These are phyloP conservation scores for Xerocomellus intermedius DNA, from an alignment of 768 basidiomycete species.

Conservation along the genomic window DNA sequence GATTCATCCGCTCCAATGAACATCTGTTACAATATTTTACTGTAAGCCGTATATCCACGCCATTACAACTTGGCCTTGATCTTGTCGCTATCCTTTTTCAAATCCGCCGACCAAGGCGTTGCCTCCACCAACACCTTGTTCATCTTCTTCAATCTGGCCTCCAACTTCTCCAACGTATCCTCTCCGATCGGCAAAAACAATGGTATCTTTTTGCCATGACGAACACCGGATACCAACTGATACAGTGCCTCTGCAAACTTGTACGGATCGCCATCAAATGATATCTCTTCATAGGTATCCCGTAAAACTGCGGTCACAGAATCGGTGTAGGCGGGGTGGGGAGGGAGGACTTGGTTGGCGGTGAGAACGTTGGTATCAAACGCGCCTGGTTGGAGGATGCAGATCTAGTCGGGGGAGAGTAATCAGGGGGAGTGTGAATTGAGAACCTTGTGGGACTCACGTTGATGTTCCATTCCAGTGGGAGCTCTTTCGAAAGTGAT, in stretches of 20 bases:
- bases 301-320: neutral
- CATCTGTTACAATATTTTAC: too few species aligned
- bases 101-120: conserved; percentile 6
- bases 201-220: neutral
- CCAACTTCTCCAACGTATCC: conserved; percentile 6
- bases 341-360: neutral
- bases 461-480: conserved; percentile 19
- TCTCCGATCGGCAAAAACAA: conserved; percentile 9
- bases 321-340: conserved; percentile 10
- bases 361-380: conserved; percentile 16
- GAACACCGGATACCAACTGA: neutral
- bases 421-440: too few species aligned
- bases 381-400: conserved; percentile 15
- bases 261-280: conserved; percentile 10
- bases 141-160: neutral
- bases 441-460: neutral
- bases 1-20: too few species aligned
- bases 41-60: too few species aligned
- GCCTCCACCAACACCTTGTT: neutral
- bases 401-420: neutral
- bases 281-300: neutral
- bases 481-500: conserved; percentile 12
- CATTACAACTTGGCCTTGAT: neutral
- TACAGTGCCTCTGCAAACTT: conserved; percentile 12
- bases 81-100: neutral